These are phyloP conservation scores for Geranomyces michiganensis DNA, from an alignment of 192 early-diverging fungal genomes.

Conservation along the genomic window DNA sequence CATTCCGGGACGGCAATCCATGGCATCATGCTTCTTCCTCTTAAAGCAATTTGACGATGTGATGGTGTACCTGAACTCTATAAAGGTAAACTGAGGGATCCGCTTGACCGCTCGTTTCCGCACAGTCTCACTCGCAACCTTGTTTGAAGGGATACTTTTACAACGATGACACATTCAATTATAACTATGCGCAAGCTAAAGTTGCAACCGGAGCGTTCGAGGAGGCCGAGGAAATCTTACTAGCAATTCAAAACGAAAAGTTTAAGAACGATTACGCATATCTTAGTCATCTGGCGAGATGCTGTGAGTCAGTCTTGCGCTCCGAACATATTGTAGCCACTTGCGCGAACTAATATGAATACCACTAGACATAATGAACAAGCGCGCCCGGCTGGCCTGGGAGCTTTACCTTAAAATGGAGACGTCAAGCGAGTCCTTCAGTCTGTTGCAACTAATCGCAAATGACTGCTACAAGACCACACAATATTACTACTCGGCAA, in stretches of 20 bases:
- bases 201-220: constrained; percentile 60
- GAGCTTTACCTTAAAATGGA: constrained; percentile 70
- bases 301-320: constrained; percentile 49
- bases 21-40: constrained; percentile 66
- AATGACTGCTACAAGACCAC: constrained; percentile 62
- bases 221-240: constrained; percentile 63
- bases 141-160: constrained; percentile 61
- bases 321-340: not conserved
- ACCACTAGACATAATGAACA: constrained; percentile 62
- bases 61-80: constrained; percentile 63
- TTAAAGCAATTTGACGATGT: constrained; percentile 69
- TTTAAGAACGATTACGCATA: constrained; percentile 63
- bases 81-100: constrained; percentile 48
- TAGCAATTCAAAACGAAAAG: constrained; percentile 62
- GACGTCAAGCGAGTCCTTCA: constrained; percentile 67
- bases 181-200: constrained; percentile 66
- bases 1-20: constrained; percentile 65
- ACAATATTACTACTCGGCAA: constrained; percentile 58
- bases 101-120: not conserved
- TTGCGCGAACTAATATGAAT: not conserved
- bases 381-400: constrained; percentile 64
- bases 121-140: not conserved
- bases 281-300: constrained; percentile 59
- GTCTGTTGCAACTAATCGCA: constrained; percentile 62
- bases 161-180: constrained; percentile 71